Evolutionary conservation across 352 stramenopile genomes (phyloP), one percentile per base, ranked within the genome.

Genomic region (Globisporangium nagaii): DNA sequence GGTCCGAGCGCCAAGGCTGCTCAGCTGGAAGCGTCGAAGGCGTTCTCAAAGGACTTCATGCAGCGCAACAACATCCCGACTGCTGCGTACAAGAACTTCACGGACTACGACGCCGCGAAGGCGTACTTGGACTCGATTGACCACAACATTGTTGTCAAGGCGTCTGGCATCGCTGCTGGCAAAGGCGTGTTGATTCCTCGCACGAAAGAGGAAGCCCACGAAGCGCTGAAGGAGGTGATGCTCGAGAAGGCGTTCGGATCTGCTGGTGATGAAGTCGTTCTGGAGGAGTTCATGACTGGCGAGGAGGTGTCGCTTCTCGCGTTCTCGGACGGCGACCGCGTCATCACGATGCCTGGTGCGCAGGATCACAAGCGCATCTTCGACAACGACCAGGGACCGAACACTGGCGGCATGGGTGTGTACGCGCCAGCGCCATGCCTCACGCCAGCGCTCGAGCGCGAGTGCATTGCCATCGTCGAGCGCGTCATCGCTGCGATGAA

Each of bases 311-410:
- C 95, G 27, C 89, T 98, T 40, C 78, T 99, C 53, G 96, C 96
- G 20, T 98, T 99, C 62, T 98, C 90, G 60, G 97, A 99, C 65
- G 98, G 97, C 35, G 95, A 97, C 61, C 93, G 77, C 32, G 92
- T 96, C 1, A 67, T 97, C 35, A 88, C 96, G 34, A 98, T 99
- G 95, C 96, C 96, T 31, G 87, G 95, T 19, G 95, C 96, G 10
- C 97, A 99, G 70, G 98, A 99, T 84, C 97, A 99, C 82, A 99
- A 99, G 79, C 91, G 97, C 44, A 97, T 98, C 35, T 88, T 96
- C 17, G 97, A 99, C 64, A 89, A 92, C 53, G 97, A 99, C 74
- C 66, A 96, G 59, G 98, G 98, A 1, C 86, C 97, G 17, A 99
- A 99, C 84, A 99, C 98, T 8, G 98, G 97, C 20, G 84, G 98